A percentile compares a stretch with the other conserved stretches of the same genome.
Conservation (phyloP, 345 rosid species). For the Tarenaya hassleriana region DNA sequence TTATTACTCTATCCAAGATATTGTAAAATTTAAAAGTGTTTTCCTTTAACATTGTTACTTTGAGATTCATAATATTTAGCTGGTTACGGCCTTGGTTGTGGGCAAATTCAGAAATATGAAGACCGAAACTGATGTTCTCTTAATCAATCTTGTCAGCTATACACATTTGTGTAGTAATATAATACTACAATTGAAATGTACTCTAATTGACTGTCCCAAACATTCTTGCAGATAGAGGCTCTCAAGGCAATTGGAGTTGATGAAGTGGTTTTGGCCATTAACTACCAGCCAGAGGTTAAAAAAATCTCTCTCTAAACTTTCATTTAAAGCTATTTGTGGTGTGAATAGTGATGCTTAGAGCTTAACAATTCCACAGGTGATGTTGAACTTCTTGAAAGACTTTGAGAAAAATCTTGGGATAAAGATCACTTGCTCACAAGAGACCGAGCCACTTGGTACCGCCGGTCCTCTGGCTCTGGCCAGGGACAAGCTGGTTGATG, state of each 20-base stretch:
- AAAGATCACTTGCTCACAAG: constrained; percentile 84
- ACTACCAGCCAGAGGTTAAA: constrained; percentile 83
- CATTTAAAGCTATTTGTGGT: neutral
- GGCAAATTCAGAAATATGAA: too few species aligned
- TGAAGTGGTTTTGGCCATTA: constrained; percentile 88
- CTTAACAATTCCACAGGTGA: constrained; percentile 38
- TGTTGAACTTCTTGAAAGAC: constrained; percentile 77
- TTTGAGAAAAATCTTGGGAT: constrained; percentile 70
- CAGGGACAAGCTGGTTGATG: constrained; percentile 62
- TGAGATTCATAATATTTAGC: neutral
- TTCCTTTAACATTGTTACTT: neutral
- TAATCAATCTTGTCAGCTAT: too few species aligned
- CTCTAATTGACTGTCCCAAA: neutral
- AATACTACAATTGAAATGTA: too few species aligned
- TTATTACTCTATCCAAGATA: neutral
- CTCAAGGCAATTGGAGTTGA: constrained; percentile 73
- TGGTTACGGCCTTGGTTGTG: too few species aligned
- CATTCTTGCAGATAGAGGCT: constrained; percentile 65
- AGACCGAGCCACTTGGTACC: constrained; percentile 91
- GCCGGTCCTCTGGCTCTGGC: constrained; percentile 95
- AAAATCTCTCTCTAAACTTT: neutral
- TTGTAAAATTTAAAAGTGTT: neutral
- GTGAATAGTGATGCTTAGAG: neutral
- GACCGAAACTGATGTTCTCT: too few species aligned
- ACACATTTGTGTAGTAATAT: too few species aligned